Base-by-base conservation (phyloP, 2,329 filamentous ascomycete species). In the Knufia fluminis region DNA sequence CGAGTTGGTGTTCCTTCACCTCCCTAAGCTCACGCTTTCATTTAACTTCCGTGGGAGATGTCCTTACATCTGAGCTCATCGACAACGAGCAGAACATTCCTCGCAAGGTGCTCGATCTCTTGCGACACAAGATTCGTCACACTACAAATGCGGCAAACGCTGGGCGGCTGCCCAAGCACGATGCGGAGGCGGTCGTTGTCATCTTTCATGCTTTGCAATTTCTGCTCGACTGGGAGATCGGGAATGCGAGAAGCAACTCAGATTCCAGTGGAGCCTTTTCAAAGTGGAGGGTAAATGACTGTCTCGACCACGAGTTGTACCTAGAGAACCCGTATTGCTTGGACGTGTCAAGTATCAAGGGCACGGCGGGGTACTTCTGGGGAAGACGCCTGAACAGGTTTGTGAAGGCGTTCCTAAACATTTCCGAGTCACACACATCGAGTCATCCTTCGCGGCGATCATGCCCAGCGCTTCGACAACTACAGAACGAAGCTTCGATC, bases 391-490 rank as follows among this genome's bases (percentile, higher is more conserved):
- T 2, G 54, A 62, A 31, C 52, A 68, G 22, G 64, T 69, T 22
- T 63, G 61, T n/a, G 54, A 54, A 12, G 49, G 49, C 4, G 61
- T 70, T 22, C 62, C 65, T 3, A 9, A 54, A 2, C 7, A 52
- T 3, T 66, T 65, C 50, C 62, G 68, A 4, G 60, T 69, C 32
- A 58, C 70, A 4, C 66, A 71, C 38, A 60, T 70, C 8, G 67
- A 71, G 50, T 65, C 66, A 28, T 59, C 71, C 46, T 70, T 24
- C 64, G 68, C 8, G 51, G 52, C 1, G 60, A 66, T 23, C 57
- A 70, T 2, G 55, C 63, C 4, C 23, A 38, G 0, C 59, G 57
- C 6, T 71, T 71, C 52, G 48, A 59, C 28, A 22, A 32, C 14
- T 60, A 59, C 38, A 58, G 54, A 24, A 17, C 51, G 2, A 24